Conservation (phyloP, 1,139 yeast species). For the Yamadazyma epiphylla region DNA sequence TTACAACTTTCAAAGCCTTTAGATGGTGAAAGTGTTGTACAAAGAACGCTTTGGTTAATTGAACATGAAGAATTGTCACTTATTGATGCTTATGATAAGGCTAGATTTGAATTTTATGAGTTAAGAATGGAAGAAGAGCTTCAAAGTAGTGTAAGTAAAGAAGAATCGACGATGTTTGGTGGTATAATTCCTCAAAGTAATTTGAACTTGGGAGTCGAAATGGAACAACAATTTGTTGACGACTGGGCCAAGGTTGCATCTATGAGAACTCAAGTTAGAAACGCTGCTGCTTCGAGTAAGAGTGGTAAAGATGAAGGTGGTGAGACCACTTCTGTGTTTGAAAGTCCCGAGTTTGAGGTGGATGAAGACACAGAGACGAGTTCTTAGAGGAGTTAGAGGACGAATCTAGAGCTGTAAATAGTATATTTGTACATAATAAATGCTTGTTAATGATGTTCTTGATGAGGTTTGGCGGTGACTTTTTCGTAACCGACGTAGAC, state of each 20-base stretch:
- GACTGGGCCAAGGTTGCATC: conserved; percentile 74
- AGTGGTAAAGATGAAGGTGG: conserved; percentile 18
- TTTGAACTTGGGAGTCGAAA: conserved; percentile 62
- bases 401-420: too few species aligned
- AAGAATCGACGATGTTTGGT: conserved; percentile 85
- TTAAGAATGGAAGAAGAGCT: conserved; percentile 83
- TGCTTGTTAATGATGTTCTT: conserved; percentile 24
- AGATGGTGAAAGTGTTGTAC: conserved; percentile 93
- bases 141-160: conserved; percentile 68
- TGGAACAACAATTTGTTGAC: conserved; percentile 69
- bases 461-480: conserved; percentile 31
- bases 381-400: too few species aligned
- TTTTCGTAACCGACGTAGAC: conserved; percentile 65
- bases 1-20: conserved; percentile 69
- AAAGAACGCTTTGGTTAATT: conserved; percentile 75
- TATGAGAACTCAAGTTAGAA: conserved; percentile 48
- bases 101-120: conserved; percentile 84
- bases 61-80: conserved; percentile 27
- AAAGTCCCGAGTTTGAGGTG: conserved; percentile 14
- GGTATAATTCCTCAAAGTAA: conserved; percentile 62
- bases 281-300: conserved; percentile 37
- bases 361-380: not conserved
- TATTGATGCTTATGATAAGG: conserved; percentile 74
- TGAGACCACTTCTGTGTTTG: conserved; percentile 26
- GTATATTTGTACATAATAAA: not conserved